Percentiles rank a stretch among this genome's conserved stretches.
phyloP scores from a whole-genome alignment of 2,329 filamentous ascomycete species.

The Cucurbitaria berberidis region DNA sequence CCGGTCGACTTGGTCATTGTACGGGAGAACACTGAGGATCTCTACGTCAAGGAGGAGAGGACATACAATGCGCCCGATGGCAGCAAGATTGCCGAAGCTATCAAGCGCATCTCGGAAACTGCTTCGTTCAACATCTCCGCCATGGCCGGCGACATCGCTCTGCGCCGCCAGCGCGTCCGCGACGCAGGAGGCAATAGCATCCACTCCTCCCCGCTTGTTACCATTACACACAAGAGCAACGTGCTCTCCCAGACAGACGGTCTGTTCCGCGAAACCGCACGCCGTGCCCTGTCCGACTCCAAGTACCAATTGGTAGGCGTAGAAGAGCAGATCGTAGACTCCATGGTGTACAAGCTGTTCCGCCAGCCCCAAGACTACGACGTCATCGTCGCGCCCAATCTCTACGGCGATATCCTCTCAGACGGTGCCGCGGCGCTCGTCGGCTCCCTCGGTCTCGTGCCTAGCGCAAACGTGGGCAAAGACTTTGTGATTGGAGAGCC shows the following conservation, averaged over 20 bases:
- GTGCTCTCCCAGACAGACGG: slow-evolving; percentile 96
- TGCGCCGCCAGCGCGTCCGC: slow-evolving; percentile 82
- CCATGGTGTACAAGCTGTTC: slow-evolving; percentile 99
- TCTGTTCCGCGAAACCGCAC: slow-evolving; percentile 83
- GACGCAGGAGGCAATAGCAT: slow-evolving; percentile 63
- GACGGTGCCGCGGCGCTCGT: slow-evolving; percentile 95
- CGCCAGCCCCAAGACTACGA: slow-evolving; percentile 94
- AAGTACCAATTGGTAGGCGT: slow-evolving; percentile 70
- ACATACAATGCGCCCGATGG: slow-evolving; percentile 76
- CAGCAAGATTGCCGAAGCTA: slow-evolving; percentile 88
- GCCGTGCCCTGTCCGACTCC: slow-evolving; percentile 70
- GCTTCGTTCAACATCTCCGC: slow-evolving; percentile 85
- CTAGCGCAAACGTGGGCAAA: slow-evolving; percentile 93
- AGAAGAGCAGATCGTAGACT: slow-evolving; percentile 98
- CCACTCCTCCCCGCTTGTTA: slow-evolving; percentile 77
- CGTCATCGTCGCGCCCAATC: slow-evolving; percentile 95
- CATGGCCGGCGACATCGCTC: slow-evolving; percentile 94
- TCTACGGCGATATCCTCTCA: slow-evolving; percentile 96
- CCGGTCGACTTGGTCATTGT: slow-evolving; percentile 98
- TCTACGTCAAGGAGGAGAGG: slow-evolving; percentile 96
- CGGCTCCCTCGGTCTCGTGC: slow-evolving; percentile 88
- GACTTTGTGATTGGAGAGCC: slow-evolving; percentile 96
- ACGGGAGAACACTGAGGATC: slow-evolving; percentile 97
- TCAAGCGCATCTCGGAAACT: slow-evolving; percentile 92
- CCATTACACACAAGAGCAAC: slow-evolving; percentile 98